Base-by-base conservation (phyloP, 192 early-diverging fungal genomes). In the Gryganskiella cystojenkinii region DNA sequence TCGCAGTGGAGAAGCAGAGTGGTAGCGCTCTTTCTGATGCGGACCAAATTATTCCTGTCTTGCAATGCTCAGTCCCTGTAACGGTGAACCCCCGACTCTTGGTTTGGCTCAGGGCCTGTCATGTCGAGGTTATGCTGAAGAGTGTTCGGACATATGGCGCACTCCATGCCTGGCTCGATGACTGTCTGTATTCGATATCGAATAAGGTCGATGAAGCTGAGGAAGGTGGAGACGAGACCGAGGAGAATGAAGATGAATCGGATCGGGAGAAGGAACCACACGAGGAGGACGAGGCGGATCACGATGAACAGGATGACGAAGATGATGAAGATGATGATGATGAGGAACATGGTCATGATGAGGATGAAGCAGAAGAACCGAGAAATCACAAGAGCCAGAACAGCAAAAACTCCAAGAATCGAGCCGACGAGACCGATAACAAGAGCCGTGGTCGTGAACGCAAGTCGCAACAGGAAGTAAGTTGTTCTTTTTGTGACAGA, bases 111-210 rank as follows among this genome's bases (percentile, higher is more conserved):
- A 45, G 35, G 44, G 58, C 49, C 0, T 64, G 61, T 25, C 56
- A 44, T 2, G 53, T 78, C 22, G 74, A 78, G 45, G 34, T 15
- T 9, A 78, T 78, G 60, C 20, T 78, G 49, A 53, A 54, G 28
- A 45, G 56, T 7, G 74, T 78, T 15, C 45, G 46, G 47, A 69
- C 74, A 0, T 78, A 53, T 61, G 67, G 74, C 13, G 61, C 66
- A 3, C 34, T 78, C 28, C 61, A 78, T 55, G 66, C 66, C 0
- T 78, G 74, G 74, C 42, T 78, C 28, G 74, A 78, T 37, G 61
- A 64, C 22, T 78, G 65, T 24, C 31, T 37, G 0, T 20, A 8
- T 22, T 15, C 49, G 27, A 31, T 78, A 33, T 40, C 54, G 15
- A 78, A 56, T 59, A 58, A 57, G n/a, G 65, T 76, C 59, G 67